These are phyloP conservation scores for Picea abies DNA, from an alignment of 83 land plant species.

Conservation along the genomic window DNA sequence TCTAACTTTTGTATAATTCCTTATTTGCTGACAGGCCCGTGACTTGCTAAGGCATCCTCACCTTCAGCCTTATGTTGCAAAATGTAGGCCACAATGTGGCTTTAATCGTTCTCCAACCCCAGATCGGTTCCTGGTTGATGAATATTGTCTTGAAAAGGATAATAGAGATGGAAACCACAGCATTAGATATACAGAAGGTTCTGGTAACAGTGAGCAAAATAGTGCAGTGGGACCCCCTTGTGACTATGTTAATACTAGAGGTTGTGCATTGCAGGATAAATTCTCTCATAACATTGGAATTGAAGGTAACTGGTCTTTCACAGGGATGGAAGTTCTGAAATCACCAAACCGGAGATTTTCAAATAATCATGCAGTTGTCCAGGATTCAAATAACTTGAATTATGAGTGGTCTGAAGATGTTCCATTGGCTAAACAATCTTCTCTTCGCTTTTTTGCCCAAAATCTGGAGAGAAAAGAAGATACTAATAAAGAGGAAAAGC, in stretches of 20 bases:
- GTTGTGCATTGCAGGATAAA: slow-evolving; percentile 5
- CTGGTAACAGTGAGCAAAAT: slow-evolving; percentile 1
- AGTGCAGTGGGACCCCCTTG: slow-evolving; percentile 13
- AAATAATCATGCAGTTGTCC: neutral
- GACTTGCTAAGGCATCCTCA: slow-evolving; percentile 86
- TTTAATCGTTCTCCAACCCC: neutral
- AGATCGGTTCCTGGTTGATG: neutral
- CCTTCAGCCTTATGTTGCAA: slow-evolving; percentile 74
- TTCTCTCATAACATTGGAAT: slow-evolving; percentile 7
- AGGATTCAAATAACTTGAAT: neutral
- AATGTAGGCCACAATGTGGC: slow-evolving; percentile 14
- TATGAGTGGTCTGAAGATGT: slow-evolving; percentile 6
- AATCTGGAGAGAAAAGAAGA: neutral
- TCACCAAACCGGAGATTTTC: neutral
- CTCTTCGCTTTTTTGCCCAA: slow-evolving; percentile 1
- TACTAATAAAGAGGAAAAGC: neutral
- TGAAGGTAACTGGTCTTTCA: slow-evolving; percentile 2
- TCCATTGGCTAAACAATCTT: neutral
- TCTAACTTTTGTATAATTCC: neutral
- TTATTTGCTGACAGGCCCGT: slow-evolving; percentile 54
- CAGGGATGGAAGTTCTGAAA: neutral
- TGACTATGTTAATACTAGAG: slow-evolving; percentile 18
- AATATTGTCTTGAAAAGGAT: slow-evolving; percentile 8
- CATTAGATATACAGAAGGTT: slow-evolving; percentile 10
- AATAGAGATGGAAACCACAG: slow-evolving; percentile 12